Evolutionary conservation across 148 eudicot genomes (phyloP), one percentile per base, ranked within the genome.

Genomic region (Cornus suecica): DNA sequence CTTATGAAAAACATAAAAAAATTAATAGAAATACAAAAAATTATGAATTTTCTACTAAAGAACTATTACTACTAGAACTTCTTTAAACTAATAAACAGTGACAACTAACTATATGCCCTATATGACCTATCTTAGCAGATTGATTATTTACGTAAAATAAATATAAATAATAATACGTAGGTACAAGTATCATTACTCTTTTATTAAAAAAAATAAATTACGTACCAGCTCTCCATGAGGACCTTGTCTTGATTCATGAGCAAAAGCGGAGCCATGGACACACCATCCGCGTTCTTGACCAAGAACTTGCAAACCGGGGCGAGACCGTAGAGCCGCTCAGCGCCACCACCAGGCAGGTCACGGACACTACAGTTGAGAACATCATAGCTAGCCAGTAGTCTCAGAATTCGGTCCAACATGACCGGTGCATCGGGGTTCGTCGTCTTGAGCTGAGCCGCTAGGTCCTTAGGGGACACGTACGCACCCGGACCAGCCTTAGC

Each of bases 201-300:
- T n/a, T n/a, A n/a, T n/a, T n/a, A n/a, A n/a, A n/a, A n/a, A n/a
- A n/a, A n/a, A n/a, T 16, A 29, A 29, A 29, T 2, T 31, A 72
- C 34, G 28, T 83, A 94, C 97, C 98, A 94, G 84, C 97, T 90
- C 66, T 94, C 98, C 97, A 94, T 91, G 66, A 91, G 92, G 41
- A 94, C 76, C 77, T 91, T 93, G 66, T 93, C 98, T 60, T 93
- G 97, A 71, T 91, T 90, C 97, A 93, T 91, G 74, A 93, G 97
- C 76, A 87, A 51, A 63, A 93, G 84, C 69, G 92, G 86, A 11
- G 94, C 82, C 77, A 93, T 61, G 23, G 88, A 79, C 0, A 91
- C 97, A 4, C 92, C 98, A 75, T 90, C 97, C 0, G 78, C 83
- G 80, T 93, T 91, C 83, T 78, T 91, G 16, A 90, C 86, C 90